Conservation (phyloP, 352 stramenopile species). For the Phytophthora podocarpi region DNA sequence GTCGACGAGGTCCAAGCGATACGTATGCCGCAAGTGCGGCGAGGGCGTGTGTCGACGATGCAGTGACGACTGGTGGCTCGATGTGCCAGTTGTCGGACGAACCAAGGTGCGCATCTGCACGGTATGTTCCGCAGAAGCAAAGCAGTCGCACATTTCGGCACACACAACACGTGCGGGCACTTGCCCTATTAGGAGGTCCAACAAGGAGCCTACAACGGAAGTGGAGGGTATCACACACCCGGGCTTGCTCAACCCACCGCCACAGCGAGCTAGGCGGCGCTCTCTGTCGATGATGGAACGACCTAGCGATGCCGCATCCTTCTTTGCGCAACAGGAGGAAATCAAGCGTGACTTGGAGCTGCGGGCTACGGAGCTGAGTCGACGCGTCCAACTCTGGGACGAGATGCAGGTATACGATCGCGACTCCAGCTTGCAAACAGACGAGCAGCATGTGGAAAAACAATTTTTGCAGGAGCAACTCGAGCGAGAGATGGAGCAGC, state of each 20-base stretch:
- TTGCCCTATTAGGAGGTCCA: slow-evolving; percentile 9
- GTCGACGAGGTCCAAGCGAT: slow-evolving; percentile 50
- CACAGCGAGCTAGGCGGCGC: slow-evolving; percentile 14
- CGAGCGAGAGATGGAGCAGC: slow-evolving; percentile 3
- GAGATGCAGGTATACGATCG: slow-evolving; percentile 41
- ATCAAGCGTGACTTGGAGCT: slow-evolving; percentile 39
- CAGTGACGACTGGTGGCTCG: slow-evolving; percentile 80
- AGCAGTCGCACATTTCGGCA: slow-evolving; percentile 54
- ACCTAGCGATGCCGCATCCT: slow-evolving; percentile 22
- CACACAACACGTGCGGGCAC: slow-evolving; percentile 30
- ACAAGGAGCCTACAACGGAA: slow-evolving; percentile 21
- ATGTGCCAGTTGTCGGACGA: slow-evolving; percentile 76
- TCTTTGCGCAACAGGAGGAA: slow-evolving; percentile 41
- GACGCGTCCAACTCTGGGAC: slow-evolving; percentile 38
- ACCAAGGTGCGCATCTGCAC: slow-evolving; percentile 87
- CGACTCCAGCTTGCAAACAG: slow-evolving; percentile 27
- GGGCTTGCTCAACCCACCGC: slow-evolving; percentile 16
- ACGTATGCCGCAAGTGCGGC: slow-evolving; percentile 80
- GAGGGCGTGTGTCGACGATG: slow-evolving; percentile 79
- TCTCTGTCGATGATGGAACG: slow-evolving; percentile 35
- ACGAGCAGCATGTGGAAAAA: slow-evolving; percentile 16
- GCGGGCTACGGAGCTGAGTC: slow-evolving; percentile 34
- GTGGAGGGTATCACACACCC: slow-evolving; percentile 35
- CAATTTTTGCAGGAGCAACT: slow-evolving; percentile 15
- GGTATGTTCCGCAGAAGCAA: slow-evolving; percentile 76